Percentiles rank a stretch among this genome's conserved stretches.
Conservation (phyloP, 1,284 basidiomycete genomes). For the Heterobasidion occidentale region DNA sequence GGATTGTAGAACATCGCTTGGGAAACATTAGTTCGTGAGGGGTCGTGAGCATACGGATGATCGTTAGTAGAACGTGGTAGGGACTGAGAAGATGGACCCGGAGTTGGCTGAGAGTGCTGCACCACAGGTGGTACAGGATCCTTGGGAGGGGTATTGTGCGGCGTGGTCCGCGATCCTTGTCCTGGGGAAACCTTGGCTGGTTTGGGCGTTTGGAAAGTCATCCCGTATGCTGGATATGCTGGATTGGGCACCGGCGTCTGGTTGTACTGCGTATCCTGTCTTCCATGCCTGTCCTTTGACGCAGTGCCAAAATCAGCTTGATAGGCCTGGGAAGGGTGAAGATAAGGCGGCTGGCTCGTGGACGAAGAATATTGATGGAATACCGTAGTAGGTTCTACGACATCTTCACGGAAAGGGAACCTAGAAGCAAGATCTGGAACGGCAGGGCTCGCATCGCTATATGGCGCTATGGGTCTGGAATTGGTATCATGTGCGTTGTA, state of each 20-base stretch:
- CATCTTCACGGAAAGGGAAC: conserved; percentile 11
- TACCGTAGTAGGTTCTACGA: background rate
- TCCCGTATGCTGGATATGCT: background rate
- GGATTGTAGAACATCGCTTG: conserved; percentile 1
- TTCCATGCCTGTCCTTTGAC: background rate
- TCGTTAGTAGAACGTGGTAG: conserved; percentile 1
- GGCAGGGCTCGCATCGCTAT: conserved; percentile 2
- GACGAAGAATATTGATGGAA: conserved; percentile 3
- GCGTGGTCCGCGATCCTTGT: background rate
- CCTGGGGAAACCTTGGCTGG: background rate
- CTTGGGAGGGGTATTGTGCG: conserved; percentile 3
- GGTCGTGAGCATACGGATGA: conserved; percentile 7
- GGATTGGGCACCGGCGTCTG: background rate
- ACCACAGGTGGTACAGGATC: conserved; percentile 1
- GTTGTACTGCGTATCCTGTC: background rate
- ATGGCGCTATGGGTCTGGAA: background rate
- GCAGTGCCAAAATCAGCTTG: background rate
- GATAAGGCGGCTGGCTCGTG: background rate
- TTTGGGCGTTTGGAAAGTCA: background rate
- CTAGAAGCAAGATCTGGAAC: conserved; percentile 9
- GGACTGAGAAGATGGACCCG: background rate
- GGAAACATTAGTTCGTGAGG: conserved; percentile 7
- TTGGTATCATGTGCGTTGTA: background rate
- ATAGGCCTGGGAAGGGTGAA: background rate
- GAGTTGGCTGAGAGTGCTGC: conserved; percentile 3